Evolutionary conservation across 495 filamentous ascomycete species (phyloP).

Genomic region (Aspergillus asperescens): DNA sequence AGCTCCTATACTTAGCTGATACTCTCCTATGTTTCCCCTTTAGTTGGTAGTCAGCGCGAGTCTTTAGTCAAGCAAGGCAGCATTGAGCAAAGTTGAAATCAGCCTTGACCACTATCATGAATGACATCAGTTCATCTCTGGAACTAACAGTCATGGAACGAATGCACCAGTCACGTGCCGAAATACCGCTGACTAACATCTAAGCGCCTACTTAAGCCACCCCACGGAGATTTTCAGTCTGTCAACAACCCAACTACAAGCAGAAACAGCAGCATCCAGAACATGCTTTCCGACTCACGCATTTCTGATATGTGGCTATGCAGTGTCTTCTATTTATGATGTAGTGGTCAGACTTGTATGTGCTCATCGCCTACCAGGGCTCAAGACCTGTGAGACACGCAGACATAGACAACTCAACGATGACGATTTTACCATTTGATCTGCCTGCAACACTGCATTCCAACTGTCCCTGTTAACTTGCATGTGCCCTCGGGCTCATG

Average conservation of each 20-base stretch:
- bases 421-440: background rate
- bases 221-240: background rate
- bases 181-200: background rate
- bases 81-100: too few relatives aligned
- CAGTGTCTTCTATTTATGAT: background rate
- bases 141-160: background rate
- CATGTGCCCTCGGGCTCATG: conserved; percentile 9
- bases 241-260: background rate
- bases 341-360: background rate
- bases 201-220: background rate
- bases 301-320: background rate
- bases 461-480: conserved; percentile 36
- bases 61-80: too few relatives aligned
- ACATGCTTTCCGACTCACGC: too few relatives aligned
- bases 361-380: background rate
- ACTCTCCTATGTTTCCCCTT: too few relatives aligned
- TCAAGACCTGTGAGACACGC: too few relatives aligned
- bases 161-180: background rate
- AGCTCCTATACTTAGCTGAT: too few relatives aligned
- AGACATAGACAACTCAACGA: too few relatives aligned
- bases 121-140: too few relatives aligned
- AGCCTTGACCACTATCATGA: too few relatives aligned
- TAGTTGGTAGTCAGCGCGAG: too few relatives aligned
- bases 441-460: conserved; percentile 34
- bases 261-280: too few relatives aligned